Base-by-base conservation (phyloP, 441 rosid species). In the Viola pubescens region DNA sequence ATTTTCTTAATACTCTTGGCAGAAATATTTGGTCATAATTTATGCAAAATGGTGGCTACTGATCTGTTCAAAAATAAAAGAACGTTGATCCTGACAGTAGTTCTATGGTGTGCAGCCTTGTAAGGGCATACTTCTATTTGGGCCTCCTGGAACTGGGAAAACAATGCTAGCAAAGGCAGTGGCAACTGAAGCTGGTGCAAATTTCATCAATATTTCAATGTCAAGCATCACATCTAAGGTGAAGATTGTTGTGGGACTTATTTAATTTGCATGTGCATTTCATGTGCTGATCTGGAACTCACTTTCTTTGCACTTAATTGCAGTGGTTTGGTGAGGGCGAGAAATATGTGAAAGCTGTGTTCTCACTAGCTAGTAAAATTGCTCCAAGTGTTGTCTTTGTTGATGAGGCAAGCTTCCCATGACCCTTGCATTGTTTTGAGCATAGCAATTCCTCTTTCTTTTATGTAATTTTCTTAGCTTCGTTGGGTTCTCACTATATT, bases 251-350 rank as follows among this genome's bases (percentile, higher is more conserved):
- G 11, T 13, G 48, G 12, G 48, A 11, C 11, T 13, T 9, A 60
- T 60, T 60, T 11, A 43, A 46, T 65, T 58, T 62, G n/a, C 64
- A 41, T 50, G 5, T 58, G 9, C 4, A 48, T 42, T 39, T 50
- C 19, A 6, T 67, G 40, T 53, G 14, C 51, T 62, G 13, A 58
- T 7, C 37, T 57, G 38, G 16, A 52, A 50, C n/a, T 75, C 47
- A 9, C 67, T 52, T 68, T 53, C 37, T 47, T 68, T 26, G 65
- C 9, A 14, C 16, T 54, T 60, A 10, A 39, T 56, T 70, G 73
- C 86, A 90, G 96, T 88, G 94, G 94, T 90, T 90, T 78, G 94
- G 97, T 39, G 97, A 90, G 78, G 97, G 94, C 38, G 97, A 90
- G 80, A 90, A 90, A 75, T 88, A 85, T 65, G 94, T 88, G 40